These are phyloP conservation scores for Penicillium sp. DNA, from an alignment of 2,329 filamentous ascomycete species.

Conservation along the genomic window DNA sequence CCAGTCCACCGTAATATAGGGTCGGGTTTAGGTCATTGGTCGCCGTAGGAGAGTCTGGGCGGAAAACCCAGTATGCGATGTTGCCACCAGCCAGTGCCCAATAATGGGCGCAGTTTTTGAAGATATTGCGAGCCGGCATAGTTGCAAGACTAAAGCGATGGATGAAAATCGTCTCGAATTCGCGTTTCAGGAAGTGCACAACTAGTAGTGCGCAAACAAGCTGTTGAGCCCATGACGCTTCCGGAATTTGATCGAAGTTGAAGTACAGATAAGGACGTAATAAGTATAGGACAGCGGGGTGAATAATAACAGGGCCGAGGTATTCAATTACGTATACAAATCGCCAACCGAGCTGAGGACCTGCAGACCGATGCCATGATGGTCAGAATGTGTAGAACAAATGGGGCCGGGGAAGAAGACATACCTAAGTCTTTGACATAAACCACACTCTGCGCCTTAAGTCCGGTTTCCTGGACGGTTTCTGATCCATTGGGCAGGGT, in stretches of 20 bases:
- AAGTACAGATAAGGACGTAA: constrained; percentile 71
- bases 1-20: constrained; percentile 65
- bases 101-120: constrained; percentile 95
- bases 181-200: constrained; percentile 89
- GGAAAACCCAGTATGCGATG: constrained; percentile 81
- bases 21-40: constrained; percentile 44
- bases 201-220: constrained; percentile 70
- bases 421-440: constrained; percentile 91
- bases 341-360: constrained; percentile 84
- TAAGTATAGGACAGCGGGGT: constrained; percentile 66
- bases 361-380: constrained; percentile 42
- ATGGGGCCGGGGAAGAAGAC: constrained; percentile 18
- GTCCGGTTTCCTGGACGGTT: constrained; percentile 52
- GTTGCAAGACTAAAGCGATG: constrained; percentile 94
- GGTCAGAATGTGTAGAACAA: not conserved
- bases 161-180: constrained; percentile 88
- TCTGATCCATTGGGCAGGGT: constrained; percentile 52
- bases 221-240: constrained; percentile 64
- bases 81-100: constrained; percentile 79
- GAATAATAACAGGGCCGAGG: constrained; percentile 83
- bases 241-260: constrained; percentile 44
- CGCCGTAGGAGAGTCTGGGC: constrained; percentile 66
- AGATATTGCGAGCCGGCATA: constrained; percentile 86
- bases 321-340: constrained; percentile 97
- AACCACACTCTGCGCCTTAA: constrained; percentile 59